Percentiles rank a stretch among this genome's conserved stretches.
phyloP scores from a whole-genome alignment of 1,284 basidiomycete genomes.

The Tetrapyrgos nigripes region DNA sequence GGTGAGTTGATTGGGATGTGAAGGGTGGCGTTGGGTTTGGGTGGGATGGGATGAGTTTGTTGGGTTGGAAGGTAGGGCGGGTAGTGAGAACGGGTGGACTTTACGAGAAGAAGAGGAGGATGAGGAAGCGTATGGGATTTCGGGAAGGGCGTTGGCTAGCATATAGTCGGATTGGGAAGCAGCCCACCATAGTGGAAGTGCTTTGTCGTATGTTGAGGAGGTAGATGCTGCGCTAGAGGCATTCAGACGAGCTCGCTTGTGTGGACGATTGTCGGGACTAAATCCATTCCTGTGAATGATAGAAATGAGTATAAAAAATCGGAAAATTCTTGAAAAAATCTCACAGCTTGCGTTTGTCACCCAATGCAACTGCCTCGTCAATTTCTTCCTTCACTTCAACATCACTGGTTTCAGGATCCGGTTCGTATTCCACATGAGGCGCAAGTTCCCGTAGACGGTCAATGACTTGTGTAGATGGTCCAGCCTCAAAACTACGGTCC shows the following conservation, averaged over 20 bases:
- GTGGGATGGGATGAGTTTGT: constrained; percentile 17
- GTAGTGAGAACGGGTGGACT: constrained; percentile 18
- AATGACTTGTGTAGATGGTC: constrained; percentile 23
- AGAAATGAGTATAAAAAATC: background rate
- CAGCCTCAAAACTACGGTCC: constrained; percentile 47
- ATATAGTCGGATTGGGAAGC: constrained; percentile 67
- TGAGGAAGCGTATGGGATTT: constrained; percentile 53
- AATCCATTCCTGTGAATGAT: constrained; percentile 32
- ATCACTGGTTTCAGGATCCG: constrained; percentile 48
- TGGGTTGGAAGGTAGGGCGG: constrained; percentile 15
- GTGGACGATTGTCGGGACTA: constrained; percentile 36
- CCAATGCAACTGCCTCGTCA: constrained; percentile 33
- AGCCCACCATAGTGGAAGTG: constrained; percentile 76
- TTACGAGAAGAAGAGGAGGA: constrained; percentile 27
- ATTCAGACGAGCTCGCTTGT: constrained; percentile 47
- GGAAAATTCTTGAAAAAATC: too few species aligned
- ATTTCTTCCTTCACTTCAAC: constrained; percentile 17
- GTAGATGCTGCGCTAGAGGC: constrained; percentile 25
- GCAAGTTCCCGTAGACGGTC: constrained; percentile 49
- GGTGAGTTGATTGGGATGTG: constrained; percentile 35
- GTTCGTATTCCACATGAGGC: constrained; percentile 45
- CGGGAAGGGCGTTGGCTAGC: constrained; percentile 69
- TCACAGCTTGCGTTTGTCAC: constrained; percentile 71
- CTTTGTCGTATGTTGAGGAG: constrained; percentile 41
- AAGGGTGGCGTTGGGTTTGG: constrained; percentile 26